phyloP scores from a whole-genome alignment of 2,329 filamentous ascomycete genomes.

The Fusarium caatingaense region DNA sequence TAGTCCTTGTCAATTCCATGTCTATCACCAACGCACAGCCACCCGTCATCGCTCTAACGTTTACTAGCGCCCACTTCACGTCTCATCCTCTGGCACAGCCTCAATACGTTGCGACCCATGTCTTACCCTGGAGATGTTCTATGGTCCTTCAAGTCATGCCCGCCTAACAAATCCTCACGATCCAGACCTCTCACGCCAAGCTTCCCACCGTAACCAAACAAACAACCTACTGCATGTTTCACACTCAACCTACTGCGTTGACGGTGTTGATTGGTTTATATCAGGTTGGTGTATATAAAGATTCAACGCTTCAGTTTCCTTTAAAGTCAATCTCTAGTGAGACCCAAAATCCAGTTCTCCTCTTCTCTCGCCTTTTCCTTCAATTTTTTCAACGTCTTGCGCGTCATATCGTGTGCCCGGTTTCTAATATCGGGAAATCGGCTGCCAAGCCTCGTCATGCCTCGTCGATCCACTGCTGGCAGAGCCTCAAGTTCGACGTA shows the following conservation, averaged over 20 bases:
- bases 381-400: neutral
- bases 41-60: slow-evolving; percentile 12
- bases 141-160: neutral
- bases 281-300: neutral
- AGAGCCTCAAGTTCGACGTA: slow-evolving; percentile 21
- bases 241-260: neutral
- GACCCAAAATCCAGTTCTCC: neutral
- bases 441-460: slow-evolving; percentile 11
- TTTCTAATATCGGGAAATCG: neutral
- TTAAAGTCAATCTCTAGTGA: neutral
- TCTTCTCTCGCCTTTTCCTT: neutral
- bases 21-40: slow-evolving; percentile 31
- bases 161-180: too few relatives aligned
- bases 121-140: slow-evolving; percentile 16
- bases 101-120: slow-evolving; percentile 23
- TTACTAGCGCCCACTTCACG: slow-evolving; percentile 13
- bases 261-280: neutral
- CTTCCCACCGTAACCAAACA: too few relatives aligned
- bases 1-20: slow-evolving; percentile 7
- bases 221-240: slow-evolving; percentile 30
- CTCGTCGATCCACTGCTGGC: slow-evolving; percentile 3
- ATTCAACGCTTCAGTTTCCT: neutral
- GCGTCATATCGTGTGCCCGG: slow-evolving; percentile 1
- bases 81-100: slow-evolving; percentile 34
- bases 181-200: too few relatives aligned